Evolutionary conservation across 106 monocot genomes (phyloP), one percentile per base, ranked within the genome.

Genomic region (Apostasia ramifera): DNA sequence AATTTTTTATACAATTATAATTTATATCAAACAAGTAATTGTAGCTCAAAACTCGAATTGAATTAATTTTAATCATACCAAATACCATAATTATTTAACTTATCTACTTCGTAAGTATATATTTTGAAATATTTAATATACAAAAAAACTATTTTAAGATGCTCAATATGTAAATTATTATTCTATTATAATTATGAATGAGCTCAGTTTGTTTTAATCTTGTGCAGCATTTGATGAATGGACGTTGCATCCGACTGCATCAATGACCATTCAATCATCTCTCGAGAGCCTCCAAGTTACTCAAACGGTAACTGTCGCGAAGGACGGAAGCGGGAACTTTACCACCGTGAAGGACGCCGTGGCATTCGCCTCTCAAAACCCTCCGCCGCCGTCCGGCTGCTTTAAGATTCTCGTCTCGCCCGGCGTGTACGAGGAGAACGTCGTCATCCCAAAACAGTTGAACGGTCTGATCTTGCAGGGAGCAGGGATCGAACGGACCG

Each of bases 321-420:
- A 68, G n/a, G 73, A 79, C 14, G 79, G 73, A 3, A 69, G 62
- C 42, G 79, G 73, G 0, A 61, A 73, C 62, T 79, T 73, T 63
- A 63, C 40, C 5, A 47, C 73, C 15, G 63, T 79, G 62, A 37
- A 38, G 1, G 73, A 69, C 3, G 79, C 79, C 39, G 40, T 79
- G 0, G 55, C 48, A 10, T 55, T 9, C 41, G 49, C 61, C 50
- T 44, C 6, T 51, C 53, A 8, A 11, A 71, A 6, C 5, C 47
- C 37, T 38, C 61, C 9, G 15, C 8, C 26, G 44, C 37, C 8
- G 55, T 55, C 4, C 43, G n/a, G 50, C 43, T 53, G 49, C 62
- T 47, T 62, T n/a, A 52, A 40, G 37, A 71, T 71, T 39, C 42
- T 39, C 48, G 40, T 72, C 3, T 12, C 8, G 4, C 43, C 62